Evolutionary conservation across 208 protist species (phyloP), one percentile per base, ranked within the genome.

Genomic region (Wallacemonas sp.): DNA sequence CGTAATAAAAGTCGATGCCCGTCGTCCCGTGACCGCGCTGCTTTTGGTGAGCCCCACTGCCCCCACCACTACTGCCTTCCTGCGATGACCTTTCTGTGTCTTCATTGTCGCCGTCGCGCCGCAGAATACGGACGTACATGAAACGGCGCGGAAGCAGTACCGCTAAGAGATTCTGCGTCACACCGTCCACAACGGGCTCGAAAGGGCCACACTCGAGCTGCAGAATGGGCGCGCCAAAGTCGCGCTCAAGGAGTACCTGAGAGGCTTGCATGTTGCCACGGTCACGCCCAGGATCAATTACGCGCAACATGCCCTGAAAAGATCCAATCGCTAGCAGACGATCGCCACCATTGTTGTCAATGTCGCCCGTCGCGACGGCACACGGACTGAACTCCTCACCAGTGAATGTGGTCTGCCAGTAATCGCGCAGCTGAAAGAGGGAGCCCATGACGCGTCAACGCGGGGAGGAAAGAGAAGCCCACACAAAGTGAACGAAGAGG

Each of bases 371-470:
- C 3, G 73, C 63, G 26, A 97, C 10, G 15, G 78, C 83, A 9
- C 76, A 73, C 9, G 75, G 45, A 53, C 85, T 81, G 65, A 95
- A 94, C 69, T 97, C 90, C 57, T 97, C 92, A 1, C 63, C 71
- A 0, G 68, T 21, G 62, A 87, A 95, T n/a, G 74, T 85, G 33
- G 63, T 83, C 26, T 83, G 80, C 94, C 94, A 98, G 58, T 78
- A 93, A 37, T 98, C 94, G 9, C 92, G 89, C 32, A 94, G 54
- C 66, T 94, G 90, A 57, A 97, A 98, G 5, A 98, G 73, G 0
- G 91, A 97, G 19, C 91, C 92, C 88, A 96, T 97, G 24, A 42
- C 27, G 10, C 15, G 32, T n/a, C 9, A 15, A 17, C 19, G n/a
- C 44, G 22, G 3, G 12, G 36, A 30, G 52, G 26, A 66, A 32